Evolutionary conservation across 352 stramenopile genomes (phyloP), one percentile per base, ranked within the genome.

Genomic region (Halophytophthora polymorphica): DNA sequence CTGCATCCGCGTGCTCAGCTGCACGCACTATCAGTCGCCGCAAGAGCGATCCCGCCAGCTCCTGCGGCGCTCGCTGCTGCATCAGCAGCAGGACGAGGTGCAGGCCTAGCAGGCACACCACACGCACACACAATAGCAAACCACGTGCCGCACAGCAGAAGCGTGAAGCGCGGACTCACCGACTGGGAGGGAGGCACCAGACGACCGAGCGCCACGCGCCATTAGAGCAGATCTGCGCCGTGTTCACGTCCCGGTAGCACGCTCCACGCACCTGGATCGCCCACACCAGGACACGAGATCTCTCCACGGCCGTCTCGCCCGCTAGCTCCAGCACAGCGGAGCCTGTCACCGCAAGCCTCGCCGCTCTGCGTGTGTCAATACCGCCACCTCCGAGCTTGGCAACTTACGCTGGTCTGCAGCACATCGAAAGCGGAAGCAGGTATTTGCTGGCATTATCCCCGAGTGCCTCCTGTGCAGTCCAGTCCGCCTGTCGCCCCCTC

Each of bases 1-100:
- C 22, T 72, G 68, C 25, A 90, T 91, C 45, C 53, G 70, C n/a
- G 77, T 93, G 5, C 50, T 81, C 29, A 71, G 62, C 19, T 90
- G 79, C 52, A 53, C 56, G 19, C 52, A 35, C 8, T 74, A 73
- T 40, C 70, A 43, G 17, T 58, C 60, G 11, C 54, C 61, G 15
- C 63, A 66, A 45, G 61, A 64, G 22, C 56, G 51, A 35, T 66
- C 56, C 44, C 61, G 47, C 5, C 25, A 65, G 34, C 31, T 68
- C 25, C 49, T 64, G 40, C 49, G 50, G 43, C 59, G 63, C 33
- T 56, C 48, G 10, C 36, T 65, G 28, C 42, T 69, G 37, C 59
- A 69, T 17, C 55, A 64, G 35, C 40, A 55, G n/a, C 31, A 53
- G 31, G 41, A 50, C 4, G 39, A 56, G 29, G 48, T 59, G 58